phyloP scores from a whole-genome alignment of 768 basidiomycete species.

The Trametopsis cervina region DNA sequence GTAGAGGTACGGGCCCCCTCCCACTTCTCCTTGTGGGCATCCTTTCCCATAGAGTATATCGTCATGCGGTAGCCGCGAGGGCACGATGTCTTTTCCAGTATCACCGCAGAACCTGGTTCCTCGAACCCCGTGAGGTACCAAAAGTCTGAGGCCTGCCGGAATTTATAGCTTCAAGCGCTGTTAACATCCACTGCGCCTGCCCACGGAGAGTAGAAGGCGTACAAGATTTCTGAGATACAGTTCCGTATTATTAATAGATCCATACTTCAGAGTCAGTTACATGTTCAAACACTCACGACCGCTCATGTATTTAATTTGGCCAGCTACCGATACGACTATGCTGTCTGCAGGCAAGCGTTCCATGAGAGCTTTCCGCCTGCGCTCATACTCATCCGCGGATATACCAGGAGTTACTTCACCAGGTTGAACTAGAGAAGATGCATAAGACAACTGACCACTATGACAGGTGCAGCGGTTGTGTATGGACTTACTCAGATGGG shows the following conservation, averaged over 20 bases:
- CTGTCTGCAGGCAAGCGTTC: constrained; percentile 64
- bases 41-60: constrained; percentile 72
- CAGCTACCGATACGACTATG: constrained; percentile 70
- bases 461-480: not conserved
- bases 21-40: constrained; percentile 81
- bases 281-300: constrained; percentile 46
- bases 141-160: constrained; percentile 86
- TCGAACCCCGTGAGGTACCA: constrained; percentile 97
- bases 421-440: constrained; percentile 34
- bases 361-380: constrained; percentile 63
- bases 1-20: constrained; percentile 80
- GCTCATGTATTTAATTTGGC: constrained; percentile 81
- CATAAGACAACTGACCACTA: not conserved
- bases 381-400: constrained; percentile 67
- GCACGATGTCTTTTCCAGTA: constrained; percentile 69
- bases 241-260: not conserved
- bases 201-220: constrained; percentile 24
- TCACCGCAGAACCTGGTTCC: constrained; percentile 84
- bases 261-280: not conserved
- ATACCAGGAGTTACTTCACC: constrained; percentile 84
- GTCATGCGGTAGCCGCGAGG: constrained; percentile 81
- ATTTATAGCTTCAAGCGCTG: constrained; percentile 74
- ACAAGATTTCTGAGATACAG: constrained; percentile 58
- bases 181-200: not conserved
- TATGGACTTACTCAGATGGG: constrained; percentile 58